Evolutionary conservation across 768 basidiomycete genomes (phyloP), one percentile per base, ranked within the genome.

Genomic region (Russula compacta): DNA sequence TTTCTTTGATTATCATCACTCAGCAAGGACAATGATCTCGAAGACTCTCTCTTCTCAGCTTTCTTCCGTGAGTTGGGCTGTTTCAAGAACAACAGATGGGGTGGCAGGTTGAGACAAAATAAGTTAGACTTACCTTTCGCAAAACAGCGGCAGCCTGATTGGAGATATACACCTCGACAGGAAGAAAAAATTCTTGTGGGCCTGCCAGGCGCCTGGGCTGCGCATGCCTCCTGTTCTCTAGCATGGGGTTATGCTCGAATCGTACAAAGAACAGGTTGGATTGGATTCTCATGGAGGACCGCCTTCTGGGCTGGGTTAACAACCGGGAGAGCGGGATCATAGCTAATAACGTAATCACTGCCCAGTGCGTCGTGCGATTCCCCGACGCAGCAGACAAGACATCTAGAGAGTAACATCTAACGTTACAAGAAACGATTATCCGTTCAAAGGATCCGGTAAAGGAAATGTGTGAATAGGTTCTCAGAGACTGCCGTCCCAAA

Each of bases 31-130:
- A 68, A 54, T 42, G 62, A 60, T 42, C 67, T 64, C 24, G 65
- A 38, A 21, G 75, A 75, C 53, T 78, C 81, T 64, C 79, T 76
- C 71, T 79, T 85, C 66, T 86, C 85, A 21, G 68, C 58, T 70
- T 79, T 83, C 75, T 79, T 85, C 50, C 81, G 78, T 56, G 77
- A 73, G 33, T 72, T 68, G 35, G 73, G 79, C 79, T 82, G 67
- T 56, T 54, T 59, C 35, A 52, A 39, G 58, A 38, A 55, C 10
- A 19, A 42, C 17, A 46, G 46, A 44, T 56, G n/a, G 32, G 12
- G 49, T 48, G n/a, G n/a, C n/a, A 64, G 33, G 46, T 35, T 10
- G 29, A 11, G n/a, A 29, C 36, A 19, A 51, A 42, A 44, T 36
- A 10, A 38, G 21, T 12, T 19, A 32, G 39, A 32, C 14, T 14